phyloP scores from a whole-genome alignment of 495 filamentous ascomycete genomes.

The Friedmanniomyces simplex region DNA sequence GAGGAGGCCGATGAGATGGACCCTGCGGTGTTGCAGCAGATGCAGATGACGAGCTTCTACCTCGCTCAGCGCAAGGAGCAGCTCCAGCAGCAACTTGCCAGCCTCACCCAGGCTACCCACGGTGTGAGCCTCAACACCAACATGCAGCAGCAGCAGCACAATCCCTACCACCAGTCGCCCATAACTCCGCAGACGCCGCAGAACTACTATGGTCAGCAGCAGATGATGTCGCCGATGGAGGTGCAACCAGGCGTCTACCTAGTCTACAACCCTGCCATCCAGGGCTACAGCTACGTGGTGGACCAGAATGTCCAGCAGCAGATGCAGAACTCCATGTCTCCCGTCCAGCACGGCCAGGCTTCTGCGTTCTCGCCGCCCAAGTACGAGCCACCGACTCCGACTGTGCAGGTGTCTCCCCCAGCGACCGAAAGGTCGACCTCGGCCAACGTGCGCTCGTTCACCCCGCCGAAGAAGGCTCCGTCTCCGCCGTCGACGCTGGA shows the following conservation, averaged over 20 bases:
- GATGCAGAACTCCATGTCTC: constrained; percentile 28
- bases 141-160: constrained; percentile 30
- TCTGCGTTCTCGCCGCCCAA: constrained; percentile 20
- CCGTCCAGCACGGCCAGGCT: constrained; percentile 25
- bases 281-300: constrained; percentile 65
- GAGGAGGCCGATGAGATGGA: constrained; percentile 62
- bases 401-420: constrained; percentile 31
- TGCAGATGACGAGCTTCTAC: constrained; percentile 76
- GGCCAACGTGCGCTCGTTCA: constrained; percentile 45
- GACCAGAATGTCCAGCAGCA: constrained; percentile 45
- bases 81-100: constrained; percentile 51
- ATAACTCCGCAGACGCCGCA: constrained; percentile 37
- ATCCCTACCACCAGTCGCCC: constrained; percentile 31
- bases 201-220: constrained; percentile 55
- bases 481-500: constrained; percentile 38
- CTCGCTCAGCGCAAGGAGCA: constrained; percentile 82
- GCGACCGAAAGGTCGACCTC: constrained; percentile 32
- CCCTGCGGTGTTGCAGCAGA: constrained; percentile 68
- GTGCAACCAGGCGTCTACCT: constrained; percentile 68
- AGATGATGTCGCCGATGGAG: constrained; percentile 60
- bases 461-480: constrained; percentile 60
- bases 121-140: constrained; percentile 48
- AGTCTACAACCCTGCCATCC: constrained; percentile 72
- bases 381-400: constrained; percentile 38
- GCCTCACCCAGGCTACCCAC: constrained; percentile 40